These are phyloP conservation scores for Aspergillus homomorphus DNA, from an alignment of 495 filamentous ascomycete genomes.

Conservation along the genomic window DNA sequence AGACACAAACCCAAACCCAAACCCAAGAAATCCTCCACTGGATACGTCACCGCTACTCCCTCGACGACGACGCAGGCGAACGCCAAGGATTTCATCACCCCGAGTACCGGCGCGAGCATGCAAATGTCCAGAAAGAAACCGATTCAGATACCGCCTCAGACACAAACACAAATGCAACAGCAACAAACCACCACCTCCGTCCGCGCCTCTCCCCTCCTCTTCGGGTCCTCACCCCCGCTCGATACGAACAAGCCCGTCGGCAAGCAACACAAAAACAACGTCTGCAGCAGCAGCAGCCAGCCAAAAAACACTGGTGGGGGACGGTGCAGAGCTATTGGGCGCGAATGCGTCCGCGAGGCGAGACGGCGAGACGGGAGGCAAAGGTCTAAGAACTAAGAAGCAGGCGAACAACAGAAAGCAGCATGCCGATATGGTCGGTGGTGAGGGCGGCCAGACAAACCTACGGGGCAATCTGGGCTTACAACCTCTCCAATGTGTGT, in stretches of 20 bases:
- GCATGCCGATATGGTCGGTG: neutral
- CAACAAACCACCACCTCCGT: neutral
- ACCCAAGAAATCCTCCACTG: neutral
- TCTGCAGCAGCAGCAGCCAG: no score
- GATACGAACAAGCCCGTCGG: conserved; percentile 13
- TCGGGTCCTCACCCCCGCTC: conserved; percentile 18
- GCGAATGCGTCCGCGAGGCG: neutral
- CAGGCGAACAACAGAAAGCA: no score
- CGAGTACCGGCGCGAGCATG: neutral
- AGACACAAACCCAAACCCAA: neutral
- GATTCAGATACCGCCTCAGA: neutral
- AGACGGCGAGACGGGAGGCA: neutral
- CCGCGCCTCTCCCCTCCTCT: conserved; percentile 12
- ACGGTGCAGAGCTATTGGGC: neutral
- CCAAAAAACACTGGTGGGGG: neutral
- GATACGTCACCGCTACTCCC: neutral
- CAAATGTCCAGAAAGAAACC: neutral
- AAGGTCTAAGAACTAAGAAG: no score
- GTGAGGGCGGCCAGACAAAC: no score
- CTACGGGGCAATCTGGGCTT: neutral
- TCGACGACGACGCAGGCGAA: neutral
- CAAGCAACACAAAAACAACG: neutral
- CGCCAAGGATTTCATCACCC: neutral
- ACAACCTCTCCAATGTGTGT: neutral
- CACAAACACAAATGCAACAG: no score